Conservation (phyloP, 306 rosid species). For the Begonia fuchsioides region DNA sequence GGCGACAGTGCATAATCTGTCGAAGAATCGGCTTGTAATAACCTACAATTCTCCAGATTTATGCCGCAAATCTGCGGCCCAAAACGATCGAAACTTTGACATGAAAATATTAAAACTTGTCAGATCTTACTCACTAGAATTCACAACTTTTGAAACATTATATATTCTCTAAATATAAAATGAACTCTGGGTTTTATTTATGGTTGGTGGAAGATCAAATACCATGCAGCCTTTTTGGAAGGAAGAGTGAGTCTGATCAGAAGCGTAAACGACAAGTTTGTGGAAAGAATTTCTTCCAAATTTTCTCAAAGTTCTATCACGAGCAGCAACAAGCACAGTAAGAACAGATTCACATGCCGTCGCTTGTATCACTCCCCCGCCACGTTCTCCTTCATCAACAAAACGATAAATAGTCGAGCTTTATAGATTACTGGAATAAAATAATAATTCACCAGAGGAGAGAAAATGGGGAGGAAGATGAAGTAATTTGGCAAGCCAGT, state of each 20-base stretch:
- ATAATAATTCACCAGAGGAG: slow-evolving; percentile 39
- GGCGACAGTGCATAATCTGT: slow-evolving; percentile 67
- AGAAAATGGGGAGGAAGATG: slow-evolving; percentile 45
- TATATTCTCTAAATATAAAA: too few species aligned
- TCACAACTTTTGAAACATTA: too few species aligned
- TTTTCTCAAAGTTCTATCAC: slow-evolving; percentile 43
- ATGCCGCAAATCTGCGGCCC: slow-evolving; percentile 58
- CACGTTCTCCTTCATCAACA: slow-evolving; percentile 48
- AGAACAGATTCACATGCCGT: slow-evolving; percentile 92
- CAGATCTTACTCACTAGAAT: too few species aligned
- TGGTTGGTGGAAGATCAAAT: too few species aligned
- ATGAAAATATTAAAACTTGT: too few species aligned
- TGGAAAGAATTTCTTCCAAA: slow-evolving; percentile 44
- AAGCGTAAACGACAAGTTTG: slow-evolving; percentile 73
- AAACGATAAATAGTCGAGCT: slow-evolving; percentile 6
- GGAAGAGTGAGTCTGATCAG: slow-evolving; percentile 78
- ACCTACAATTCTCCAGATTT: slow-evolving; percentile 69
- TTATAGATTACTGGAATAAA: not conserved
- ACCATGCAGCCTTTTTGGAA: slow-evolving; percentile 88
- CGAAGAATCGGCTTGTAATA: slow-evolving; percentile 52
- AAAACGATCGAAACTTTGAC: too few species aligned
- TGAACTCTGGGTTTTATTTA: too few species aligned
- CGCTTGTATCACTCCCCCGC: slow-evolving; percentile 90
- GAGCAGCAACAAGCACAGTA: slow-evolving; percentile 79
- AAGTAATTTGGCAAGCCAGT: slow-evolving; percentile 82